These are phyloP conservation scores for Fusarium miscanthi DNA, from an alignment of 2,329 filamentous ascomycete genomes.

Conservation along the genomic window DNA sequence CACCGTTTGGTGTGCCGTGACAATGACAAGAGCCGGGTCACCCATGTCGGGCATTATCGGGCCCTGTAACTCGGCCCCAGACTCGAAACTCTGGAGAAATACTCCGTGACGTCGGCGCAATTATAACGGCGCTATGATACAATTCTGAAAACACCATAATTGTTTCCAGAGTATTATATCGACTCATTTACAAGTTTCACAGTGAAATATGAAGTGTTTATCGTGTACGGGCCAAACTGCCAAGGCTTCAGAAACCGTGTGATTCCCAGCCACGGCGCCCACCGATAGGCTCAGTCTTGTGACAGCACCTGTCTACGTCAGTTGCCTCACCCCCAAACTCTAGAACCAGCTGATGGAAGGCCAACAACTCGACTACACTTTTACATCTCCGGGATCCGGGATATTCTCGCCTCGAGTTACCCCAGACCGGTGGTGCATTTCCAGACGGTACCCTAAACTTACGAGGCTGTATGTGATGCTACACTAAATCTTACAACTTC, in stretches of 20 bases:
- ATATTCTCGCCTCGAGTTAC: slow-evolving; percentile 36
- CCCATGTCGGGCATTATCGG: slow-evolving; percentile 35
- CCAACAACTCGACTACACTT: not conserved
- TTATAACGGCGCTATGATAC: not conserved
- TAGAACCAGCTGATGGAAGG: slow-evolving; percentile 2
- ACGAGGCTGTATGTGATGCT: slow-evolving; percentile 8
- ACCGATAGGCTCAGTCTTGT: slow-evolving; percentile 21
- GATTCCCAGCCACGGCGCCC: slow-evolving; percentile 23
- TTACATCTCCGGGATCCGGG: slow-evolving; percentile 23
- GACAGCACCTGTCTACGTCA: slow-evolving; percentile 22
- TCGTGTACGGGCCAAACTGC: not conserved
- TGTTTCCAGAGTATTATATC: not conserved
- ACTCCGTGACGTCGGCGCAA: not conserved
- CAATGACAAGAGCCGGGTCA: slow-evolving; percentile 4
- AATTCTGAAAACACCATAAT: not conserved
- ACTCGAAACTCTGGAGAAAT: slow-evolving; percentile 4
- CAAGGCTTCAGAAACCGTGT: slow-evolving; percentile 13
- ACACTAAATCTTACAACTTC: slow-evolving; percentile 32
- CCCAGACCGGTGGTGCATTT: slow-evolving; percentile 13
- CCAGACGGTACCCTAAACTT: slow-evolving; percentile 14
- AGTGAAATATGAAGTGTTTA: not conserved
- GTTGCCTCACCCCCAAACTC: not conserved
- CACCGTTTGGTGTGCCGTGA: slow-evolving; percentile 29
- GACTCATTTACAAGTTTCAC: not conserved
- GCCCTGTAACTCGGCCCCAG: slow-evolving; percentile 14